Base-by-base conservation (phyloP, 164 flowering plant genomes). In the Vitis riparia region DNA sequence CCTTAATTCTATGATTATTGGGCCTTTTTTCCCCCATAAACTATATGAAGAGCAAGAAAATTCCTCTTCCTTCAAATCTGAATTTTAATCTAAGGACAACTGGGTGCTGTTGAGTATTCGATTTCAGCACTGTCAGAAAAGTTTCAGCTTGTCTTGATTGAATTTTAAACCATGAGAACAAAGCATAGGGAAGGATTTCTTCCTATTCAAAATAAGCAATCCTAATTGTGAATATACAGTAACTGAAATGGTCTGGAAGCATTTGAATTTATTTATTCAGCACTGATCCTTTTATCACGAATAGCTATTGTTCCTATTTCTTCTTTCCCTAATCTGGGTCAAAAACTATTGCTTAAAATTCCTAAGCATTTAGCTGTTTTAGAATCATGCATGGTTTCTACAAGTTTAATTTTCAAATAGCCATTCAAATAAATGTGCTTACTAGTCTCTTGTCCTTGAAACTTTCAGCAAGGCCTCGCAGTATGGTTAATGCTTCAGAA, bases 381-480 rank as follows among this genome's bases (percentile, higher is more conserved):
- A 19, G 51, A 16, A 8, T 23, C 16, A 16, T 8, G 55, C 15
- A 14, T 23, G 27, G 27, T 37, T 37, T 3, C 7, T 37, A 37
- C 5, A 37, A 3, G 44, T 6, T 37, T 37, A 37, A 37, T 23
- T 15, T 37, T 16, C 14, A 4, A 4, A 48, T 48, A 16, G 37
- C 13, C 15, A 58, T 2, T 48, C 37, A 14, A 57, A 48, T 57
- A 23, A 9, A 14, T 10, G 16, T 59, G 17, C 51, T 59, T 48
- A 23, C 65, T 50, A 23, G 11, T 15, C 5, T 37, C 44, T 37
- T 37, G 44, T 37, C 44, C 44, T 37, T 37, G 44, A 37, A 37
- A 14, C 23, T 63, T 82, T 66, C 93, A 91, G 98, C 68, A 19
- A 84, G 84, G 75, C 73, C 86, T 65, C 90, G 93, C 30, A 77